phyloP scores from a whole-genome alignment of 2,329 filamentous ascomycete genomes.

The Cytospora mali region DNA sequence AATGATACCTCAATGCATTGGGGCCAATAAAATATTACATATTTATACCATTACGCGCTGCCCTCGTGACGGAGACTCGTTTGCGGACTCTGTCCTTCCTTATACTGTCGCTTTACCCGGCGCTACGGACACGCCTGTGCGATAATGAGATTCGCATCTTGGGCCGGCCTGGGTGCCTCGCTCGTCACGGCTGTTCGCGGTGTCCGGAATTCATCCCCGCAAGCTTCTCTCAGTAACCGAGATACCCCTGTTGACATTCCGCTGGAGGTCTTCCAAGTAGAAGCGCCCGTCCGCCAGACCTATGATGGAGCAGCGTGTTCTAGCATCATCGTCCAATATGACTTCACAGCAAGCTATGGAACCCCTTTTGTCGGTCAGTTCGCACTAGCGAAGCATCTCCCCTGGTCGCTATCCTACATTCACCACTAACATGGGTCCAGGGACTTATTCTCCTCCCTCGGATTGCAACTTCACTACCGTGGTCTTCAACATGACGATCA shows the following conservation, averaged over 20 bases:
- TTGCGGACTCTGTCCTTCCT: not conserved
- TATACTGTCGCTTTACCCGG: not conserved
- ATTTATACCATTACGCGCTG: not conserved
- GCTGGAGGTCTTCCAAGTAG: constrained; percentile 71
- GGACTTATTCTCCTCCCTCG: constrained; percentile 66
- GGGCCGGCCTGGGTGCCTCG: not conserved
- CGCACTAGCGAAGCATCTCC: not conserved
- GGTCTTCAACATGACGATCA: constrained; percentile 75
- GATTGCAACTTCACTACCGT: constrained; percentile 72
- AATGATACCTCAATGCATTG: not conserved
- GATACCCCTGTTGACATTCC: constrained; percentile 34
- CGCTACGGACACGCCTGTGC: not conserved
- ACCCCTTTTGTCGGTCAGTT: constrained; percentile 68
- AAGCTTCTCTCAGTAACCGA: constrained; percentile 25
- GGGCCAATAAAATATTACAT: too few species aligned
- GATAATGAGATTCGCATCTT: not conserved
- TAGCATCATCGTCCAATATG: constrained; percentile 66
- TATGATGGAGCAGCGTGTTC: constrained; percentile 44
- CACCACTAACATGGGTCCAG: constrained; percentile 40
- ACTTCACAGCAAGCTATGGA: constrained; percentile 73
- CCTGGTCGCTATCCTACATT: not conserved
- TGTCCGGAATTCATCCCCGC: not conserved
- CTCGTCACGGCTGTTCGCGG: not conserved
- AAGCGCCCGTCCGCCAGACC: constrained; percentile 58
- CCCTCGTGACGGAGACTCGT: not conserved